Percentiles rank a stretch among this genome's conserved stretches.
Evolutionary conservation across 2,329 filamentous ascomycete genomes (phyloP).

Genomic region (Ceratocystis destructans): DNA sequence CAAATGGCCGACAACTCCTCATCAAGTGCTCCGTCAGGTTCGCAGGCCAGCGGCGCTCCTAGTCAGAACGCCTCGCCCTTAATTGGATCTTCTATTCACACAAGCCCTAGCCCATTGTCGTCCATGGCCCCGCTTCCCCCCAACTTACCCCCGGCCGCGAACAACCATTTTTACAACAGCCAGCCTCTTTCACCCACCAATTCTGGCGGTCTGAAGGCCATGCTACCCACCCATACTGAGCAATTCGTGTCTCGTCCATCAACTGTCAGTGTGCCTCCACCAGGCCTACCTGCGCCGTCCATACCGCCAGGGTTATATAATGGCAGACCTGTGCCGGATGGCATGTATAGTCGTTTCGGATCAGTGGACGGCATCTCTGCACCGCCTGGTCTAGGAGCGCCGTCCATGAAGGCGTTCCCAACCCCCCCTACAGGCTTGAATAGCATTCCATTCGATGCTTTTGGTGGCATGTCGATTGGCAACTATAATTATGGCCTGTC

Average conservation of each 20-base stretch:
- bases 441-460: slow-evolving; percentile 9
- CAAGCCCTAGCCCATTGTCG: slow-evolving; percentile 49
- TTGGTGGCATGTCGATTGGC: slow-evolving; percentile 12
- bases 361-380: slow-evolving; percentile 13
- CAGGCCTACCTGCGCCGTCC: slow-evolving; percentile 19
- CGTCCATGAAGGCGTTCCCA: slow-evolving; percentile 33
- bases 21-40: slow-evolving; percentile 51
- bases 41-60: slow-evolving; percentile 43
- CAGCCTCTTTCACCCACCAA: slow-evolving; percentile 52
- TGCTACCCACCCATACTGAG: slow-evolving; percentile 33
- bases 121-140: slow-evolving; percentile 8
- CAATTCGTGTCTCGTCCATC: slow-evolving; percentile 25
- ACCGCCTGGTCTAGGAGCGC: slow-evolving; percentile 13
- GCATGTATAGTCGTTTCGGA: slow-evolving; percentile 17
- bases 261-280: slow-evolving; percentile 7
- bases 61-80: slow-evolving; percentile 49
- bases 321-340: slow-evolving; percentile 14
- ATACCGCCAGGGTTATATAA: slow-evolving; percentile 33
- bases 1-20: slow-evolving; percentile 54
- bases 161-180: slow-evolving; percentile 20
- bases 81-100: slow-evolving; percentile 48
- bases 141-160: neutral
- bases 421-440: slow-evolving; percentile 11
- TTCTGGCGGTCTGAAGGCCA: slow-evolving; percentile 39
- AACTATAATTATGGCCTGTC: slow-evolving; percentile 1